These are phyloP conservation scores for Allium cepa DNA, from an alignment of 106 monocot genomes.

Conservation along the genomic window DNA sequence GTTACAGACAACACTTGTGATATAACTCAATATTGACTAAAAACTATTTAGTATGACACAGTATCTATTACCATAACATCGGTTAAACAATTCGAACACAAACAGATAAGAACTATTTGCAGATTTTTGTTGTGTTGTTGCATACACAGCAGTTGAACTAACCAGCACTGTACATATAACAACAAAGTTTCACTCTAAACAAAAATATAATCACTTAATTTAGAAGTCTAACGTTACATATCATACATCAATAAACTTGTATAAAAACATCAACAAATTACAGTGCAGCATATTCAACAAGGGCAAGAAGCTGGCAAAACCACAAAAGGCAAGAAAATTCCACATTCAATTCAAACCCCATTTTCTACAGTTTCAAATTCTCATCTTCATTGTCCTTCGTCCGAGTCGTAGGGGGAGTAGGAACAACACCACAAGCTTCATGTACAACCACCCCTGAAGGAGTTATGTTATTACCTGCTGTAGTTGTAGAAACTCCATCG, in stretches of 20 bases:
- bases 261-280: neutral
- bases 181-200: too few species aligned
- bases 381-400: neutral
- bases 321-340: neutral
- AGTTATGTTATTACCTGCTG: neutral
- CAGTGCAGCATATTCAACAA: constrained; percentile 1
- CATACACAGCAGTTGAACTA: too few species aligned
- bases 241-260: neutral
- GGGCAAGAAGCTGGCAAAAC: neutral
- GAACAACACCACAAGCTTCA: constrained; percentile 41
- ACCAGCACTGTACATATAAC: too few species aligned
- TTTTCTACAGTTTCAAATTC: neutral
- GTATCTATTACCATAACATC: too few species aligned
- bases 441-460: constrained; percentile 16
- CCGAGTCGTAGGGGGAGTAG: constrained; percentile 17
- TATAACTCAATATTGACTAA: too few species aligned
- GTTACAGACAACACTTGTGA: too few species aligned
- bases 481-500: neutral
- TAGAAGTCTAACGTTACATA: too few species aligned
- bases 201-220: too few species aligned
- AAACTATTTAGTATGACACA: too few species aligned
- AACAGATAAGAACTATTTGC: too few species aligned
- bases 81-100: too few species aligned
- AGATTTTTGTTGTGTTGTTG: too few species aligned
- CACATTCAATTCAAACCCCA: neutral